Evolutionary conservation across 1,284 basidiomycete genomes (phyloP).

Genomic region (Grifola frondosa): DNA sequence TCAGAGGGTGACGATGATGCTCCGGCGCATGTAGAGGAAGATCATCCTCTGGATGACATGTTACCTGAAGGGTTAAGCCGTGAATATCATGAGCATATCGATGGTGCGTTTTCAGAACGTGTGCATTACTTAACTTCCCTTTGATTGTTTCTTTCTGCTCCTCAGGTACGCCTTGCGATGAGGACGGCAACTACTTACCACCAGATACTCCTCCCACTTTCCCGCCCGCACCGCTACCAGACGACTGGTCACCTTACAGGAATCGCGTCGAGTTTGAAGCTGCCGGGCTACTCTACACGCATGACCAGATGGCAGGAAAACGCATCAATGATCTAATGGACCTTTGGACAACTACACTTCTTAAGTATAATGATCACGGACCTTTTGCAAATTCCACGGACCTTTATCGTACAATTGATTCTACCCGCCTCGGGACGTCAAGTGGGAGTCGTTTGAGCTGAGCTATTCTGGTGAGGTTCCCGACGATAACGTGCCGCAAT

Average conservation of each 20-base stretch:
- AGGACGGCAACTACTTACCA: conserved; percentile 15
- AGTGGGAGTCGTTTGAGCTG: conserved; percentile 22
- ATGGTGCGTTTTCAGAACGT: too few relatives aligned
- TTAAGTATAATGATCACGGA: conserved; percentile 7
- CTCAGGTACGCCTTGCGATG: conserved; percentile 15
- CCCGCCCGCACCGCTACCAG: not conserved
- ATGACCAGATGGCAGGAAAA: conserved; percentile 1
- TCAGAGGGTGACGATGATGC: too few relatives aligned
- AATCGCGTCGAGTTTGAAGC: not conserved
- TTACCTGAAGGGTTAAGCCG: too few relatives aligned
- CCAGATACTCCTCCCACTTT: conserved; percentile 17
- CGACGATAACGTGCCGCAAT: conserved; percentile 7
- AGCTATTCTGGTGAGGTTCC: conserved; percentile 13
- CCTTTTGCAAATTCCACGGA: conserved; percentile 20
- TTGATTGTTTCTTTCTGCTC: too few relatives aligned
- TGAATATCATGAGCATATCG: too few relatives aligned
- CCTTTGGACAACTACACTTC: conserved; percentile 23
- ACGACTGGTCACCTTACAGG: conserved; percentile 9
- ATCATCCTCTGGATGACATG: too few relatives aligned
- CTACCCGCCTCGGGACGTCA: conserved; percentile 20
- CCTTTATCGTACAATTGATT: conserved; percentile 21
- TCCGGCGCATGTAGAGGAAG: too few relatives aligned
- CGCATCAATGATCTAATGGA: conserved; percentile 22
- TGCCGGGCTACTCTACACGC: conserved; percentile 4
- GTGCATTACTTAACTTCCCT: too few relatives aligned